phyloP scores from a whole-genome alignment of 495 filamentous ascomycete genomes.

The Hypoxylon intermedium region DNA sequence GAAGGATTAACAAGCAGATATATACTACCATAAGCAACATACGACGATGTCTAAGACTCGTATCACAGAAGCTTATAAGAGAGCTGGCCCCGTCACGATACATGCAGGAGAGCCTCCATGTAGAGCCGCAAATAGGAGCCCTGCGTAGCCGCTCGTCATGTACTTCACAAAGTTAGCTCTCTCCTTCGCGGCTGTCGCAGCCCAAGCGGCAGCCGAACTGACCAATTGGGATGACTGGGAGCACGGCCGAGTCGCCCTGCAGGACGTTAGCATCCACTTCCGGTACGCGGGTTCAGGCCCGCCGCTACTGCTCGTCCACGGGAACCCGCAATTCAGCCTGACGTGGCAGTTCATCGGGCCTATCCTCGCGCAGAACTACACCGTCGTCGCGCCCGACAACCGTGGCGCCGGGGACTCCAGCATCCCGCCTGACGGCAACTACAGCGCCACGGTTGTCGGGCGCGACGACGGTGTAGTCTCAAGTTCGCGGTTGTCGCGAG shows the following conservation, averaged over 20 bases:
- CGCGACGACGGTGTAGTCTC: conserved; percentile 58
- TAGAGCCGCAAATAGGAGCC: background rate
- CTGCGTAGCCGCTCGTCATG: background rate
- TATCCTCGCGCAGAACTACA: conserved; percentile 63
- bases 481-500: conserved; percentile 28
- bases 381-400: conserved; percentile 51
- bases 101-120: background rate
- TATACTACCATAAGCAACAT: background rate
- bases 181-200: background rate
- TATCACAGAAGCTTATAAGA: conserved; percentile 3
- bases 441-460: conserved; percentile 50
- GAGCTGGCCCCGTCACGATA: background rate
- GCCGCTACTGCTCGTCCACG: conserved; percentile 50
- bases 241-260: conserved; percentile 46
- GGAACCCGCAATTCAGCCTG: conserved; percentile 49
- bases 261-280: conserved; percentile 50
- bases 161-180: conserved; percentile 6
- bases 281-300: conserved; percentile 51
- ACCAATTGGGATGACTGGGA: conserved; percentile 41
- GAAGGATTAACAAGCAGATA: no score
- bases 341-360: conserved; percentile 64
- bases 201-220: conserved; percentile 11
- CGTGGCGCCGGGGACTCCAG: conserved; percentile 50
- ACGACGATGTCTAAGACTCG: background rate
- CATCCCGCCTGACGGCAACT: conserved; percentile 44